Evolutionary conservation across 805 yeast species (phyloP), one percentile per base, ranked within the genome.

Genomic region (Kuraishia cidri): DNA sequence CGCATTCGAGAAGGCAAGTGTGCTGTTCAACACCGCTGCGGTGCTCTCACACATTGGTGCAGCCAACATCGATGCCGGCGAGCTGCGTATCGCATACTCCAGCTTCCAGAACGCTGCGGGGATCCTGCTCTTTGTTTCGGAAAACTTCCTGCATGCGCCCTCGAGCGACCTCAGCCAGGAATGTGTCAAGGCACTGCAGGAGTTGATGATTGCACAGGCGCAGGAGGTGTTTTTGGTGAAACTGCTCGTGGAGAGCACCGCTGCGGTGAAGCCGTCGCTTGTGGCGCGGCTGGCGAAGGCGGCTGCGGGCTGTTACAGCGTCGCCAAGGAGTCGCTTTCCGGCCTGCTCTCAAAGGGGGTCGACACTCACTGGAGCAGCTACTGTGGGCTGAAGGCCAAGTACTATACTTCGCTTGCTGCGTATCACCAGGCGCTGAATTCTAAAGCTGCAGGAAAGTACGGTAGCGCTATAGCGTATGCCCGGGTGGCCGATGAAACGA

Each of bases 71-170:
- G 47, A 44, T 15, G 65, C 58, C 4, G 54, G 60, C 3, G 66
- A 75, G 35, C 60, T 68, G 46, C 87, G 83, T 44, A 52, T 54
- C n/a, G 64, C 86, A 1, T 66, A 78, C 39, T 71, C 69, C 25
- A 54, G 62, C 31, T 72, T 81, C 45, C 85, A 85, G 39, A 78
- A 75, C 37, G 75, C 95, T 2, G 80, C 92, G 4, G 94, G 96
- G 1, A 68, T 86, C 20, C 81, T 71, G 47, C 67, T 71, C 38
- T 83, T 72, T 43, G 62, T 88, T 17, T 67, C 79, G 28, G 90
- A 82, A 43, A 83, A 81, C 54, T 90, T 90, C 54, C 58, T 87
- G 30, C 92, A 88, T 55, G 90, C 96, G 0, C 96, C 97, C 1
- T 74, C 87, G 4, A 61, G 67, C 4, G 98, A 90, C 54, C 59